Base-by-base conservation (phyloP, 108 stramenopile species). In the Skeletonema tropicum region DNA sequence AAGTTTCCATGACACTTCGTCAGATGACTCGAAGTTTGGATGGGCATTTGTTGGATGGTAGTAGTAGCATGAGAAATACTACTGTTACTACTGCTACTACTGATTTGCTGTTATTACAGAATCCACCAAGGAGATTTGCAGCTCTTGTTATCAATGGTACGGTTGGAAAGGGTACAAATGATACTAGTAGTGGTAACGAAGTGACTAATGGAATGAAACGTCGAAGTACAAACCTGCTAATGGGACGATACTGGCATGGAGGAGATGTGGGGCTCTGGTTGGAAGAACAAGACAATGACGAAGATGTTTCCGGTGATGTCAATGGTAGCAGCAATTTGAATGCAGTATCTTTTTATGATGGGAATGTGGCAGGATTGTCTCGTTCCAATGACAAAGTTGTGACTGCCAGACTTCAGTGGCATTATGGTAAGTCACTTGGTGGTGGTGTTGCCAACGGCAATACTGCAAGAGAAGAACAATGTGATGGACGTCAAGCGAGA, bases 211-310 rank as follows among this genome's bases (percentile, higher is more conserved):
- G 63, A 32, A 60, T 13, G 30, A 57, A 12, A 30, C 33, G 15
- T 39, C 63, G 21, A 25, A 48, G 10, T 19, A 79, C 29, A 74
- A 74, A 60, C 80, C 73, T 13, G 80, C 80, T n/a, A 13, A 74
- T 81, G 80, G 80, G 80, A 26, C 61, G 68, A n/a, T 81, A 74
- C 66, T 81, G 80, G 80, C 80, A 70, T n/a, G 73, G 64, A 23
- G 70, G 73, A n/a, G 80, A 81, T 23, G 49, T 81, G 41, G 73
- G 80, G 12, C 13, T 81, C 31, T 81, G 80, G 80, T 36, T 81
- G 19, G 80, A 29, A 29, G 80, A 29, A 29, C 26, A 81, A 29
- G 69, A 60, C 41, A 68, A 60, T 2, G 49, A 64, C 0, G 31
- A 36, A 10, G 52, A 32, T 57, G 17, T 2, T 26, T 4, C 5